These are phyloP conservation scores for Echeveria elegans DNA, from an alignment of 164 flowering plant species.

Conservation along the genomic window DNA sequence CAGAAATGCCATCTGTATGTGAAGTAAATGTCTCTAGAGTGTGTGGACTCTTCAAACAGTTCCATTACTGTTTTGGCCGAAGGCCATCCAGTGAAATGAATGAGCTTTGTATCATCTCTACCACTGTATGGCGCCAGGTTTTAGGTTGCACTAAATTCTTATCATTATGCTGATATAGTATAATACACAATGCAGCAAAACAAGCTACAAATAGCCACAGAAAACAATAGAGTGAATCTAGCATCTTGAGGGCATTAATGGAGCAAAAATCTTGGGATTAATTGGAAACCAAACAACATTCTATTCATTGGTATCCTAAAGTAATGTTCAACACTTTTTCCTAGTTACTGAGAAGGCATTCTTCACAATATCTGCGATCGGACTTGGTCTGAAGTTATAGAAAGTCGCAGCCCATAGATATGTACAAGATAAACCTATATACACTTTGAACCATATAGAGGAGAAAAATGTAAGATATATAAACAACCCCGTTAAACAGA, in stretches of 20 bases:
- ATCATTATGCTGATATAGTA: not conserved
- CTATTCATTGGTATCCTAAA: not conserved
- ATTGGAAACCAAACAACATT: not conserved
- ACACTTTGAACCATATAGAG: constrained; percentile 64
- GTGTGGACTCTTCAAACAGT: not conserved
- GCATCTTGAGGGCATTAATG: not conserved
- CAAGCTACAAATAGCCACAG: not conserved
- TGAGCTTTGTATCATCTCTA: not conserved
- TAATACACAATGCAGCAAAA: not conserved
- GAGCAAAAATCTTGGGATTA: not conserved
- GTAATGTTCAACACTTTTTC: not conserved
- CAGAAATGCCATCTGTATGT: constrained; percentile 1
- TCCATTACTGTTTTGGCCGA: not conserved
- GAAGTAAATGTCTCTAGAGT: not conserved
- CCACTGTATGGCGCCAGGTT: too few species aligned
- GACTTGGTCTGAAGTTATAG: constrained; percentile 47
- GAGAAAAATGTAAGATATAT: constrained; percentile 46
- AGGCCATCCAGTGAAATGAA: constrained; percentile 3
- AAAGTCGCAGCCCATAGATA: constrained; percentile 52
- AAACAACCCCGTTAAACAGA: constrained; percentile 35
- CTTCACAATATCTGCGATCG: constrained; percentile 17
- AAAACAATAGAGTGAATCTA: not conserved
- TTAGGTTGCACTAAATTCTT: not conserved
- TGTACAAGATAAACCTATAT: constrained; percentile 44
- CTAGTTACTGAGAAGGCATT: not conserved